Evolutionary conservation across 2,329 filamentous ascomycete species (phyloP).

Genomic region (Diaporthe vexans): DNA sequence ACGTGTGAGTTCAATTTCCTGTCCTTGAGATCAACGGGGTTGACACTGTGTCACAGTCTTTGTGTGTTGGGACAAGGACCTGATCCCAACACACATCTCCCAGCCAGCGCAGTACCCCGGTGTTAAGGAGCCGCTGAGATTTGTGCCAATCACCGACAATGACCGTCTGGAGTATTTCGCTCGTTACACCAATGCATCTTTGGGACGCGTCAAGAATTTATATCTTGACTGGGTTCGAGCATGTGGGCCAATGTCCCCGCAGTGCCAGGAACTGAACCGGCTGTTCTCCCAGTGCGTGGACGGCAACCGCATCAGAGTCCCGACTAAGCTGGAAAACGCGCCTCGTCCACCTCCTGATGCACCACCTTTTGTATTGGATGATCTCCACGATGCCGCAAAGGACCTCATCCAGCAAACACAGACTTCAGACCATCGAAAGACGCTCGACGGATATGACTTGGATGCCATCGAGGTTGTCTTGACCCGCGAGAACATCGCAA

Average conservation of each 20-base stretch:
- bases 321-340: background rate
- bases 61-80: background rate
- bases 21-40: too few species aligned
- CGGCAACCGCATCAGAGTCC: background rate
- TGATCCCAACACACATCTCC: background rate
- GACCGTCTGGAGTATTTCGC: background rate
- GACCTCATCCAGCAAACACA: background rate
- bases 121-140: background rate
- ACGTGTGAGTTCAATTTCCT: background rate
- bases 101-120: background rate
- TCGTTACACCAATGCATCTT: background rate
- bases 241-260: background rate
- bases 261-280: background rate
- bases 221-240: background rate
- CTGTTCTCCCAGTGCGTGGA: background rate
- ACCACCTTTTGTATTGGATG: background rate
- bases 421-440: background rate
- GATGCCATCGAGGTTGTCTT: background rate
- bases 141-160: background rate
- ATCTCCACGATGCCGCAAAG: background rate
- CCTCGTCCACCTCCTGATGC: background rate
- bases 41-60: background rate
- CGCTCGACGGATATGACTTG: background rate
- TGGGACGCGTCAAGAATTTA: background rate
- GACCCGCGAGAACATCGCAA: background rate